These are phyloP conservation scores for Candida tropicalis DNA, from an alignment of 1,139 yeast species.

Conservation along the genomic window DNA sequence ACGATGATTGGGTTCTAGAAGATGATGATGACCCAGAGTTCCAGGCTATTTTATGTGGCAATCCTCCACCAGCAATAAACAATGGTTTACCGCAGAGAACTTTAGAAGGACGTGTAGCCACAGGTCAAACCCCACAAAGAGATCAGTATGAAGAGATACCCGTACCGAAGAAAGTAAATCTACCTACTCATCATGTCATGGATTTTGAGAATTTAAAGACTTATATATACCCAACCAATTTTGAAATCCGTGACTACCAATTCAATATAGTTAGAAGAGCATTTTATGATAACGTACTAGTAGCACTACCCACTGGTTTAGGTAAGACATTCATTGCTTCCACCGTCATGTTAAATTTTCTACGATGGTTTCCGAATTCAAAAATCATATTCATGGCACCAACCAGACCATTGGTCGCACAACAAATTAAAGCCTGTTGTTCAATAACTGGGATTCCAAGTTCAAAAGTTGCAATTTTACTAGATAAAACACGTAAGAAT, in stretches of 20 bases:
- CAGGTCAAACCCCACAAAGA: constrained; percentile 1
- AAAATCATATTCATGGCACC: constrained; percentile 96
- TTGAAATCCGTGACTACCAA: constrained; percentile 86
- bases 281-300: constrained; percentile 71
- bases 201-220: constrained; percentile 44
- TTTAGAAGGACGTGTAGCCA: constrained; percentile 7
- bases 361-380: constrained; percentile 77
- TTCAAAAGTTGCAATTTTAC: constrained; percentile 73
- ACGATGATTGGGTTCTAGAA: constrained; percentile 16
- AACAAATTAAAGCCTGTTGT: constrained; percentile 92
- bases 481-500: constrained; percentile 68
- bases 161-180: constrained; percentile 10
- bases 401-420: constrained; percentile 95
- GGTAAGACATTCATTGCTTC: constrained; percentile 98
- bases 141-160: constrained; percentile 12
- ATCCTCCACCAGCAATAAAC: not conserved
- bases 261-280: constrained; percentile 75
- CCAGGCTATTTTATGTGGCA: constrained; percentile 12
- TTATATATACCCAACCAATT: constrained; percentile 84
- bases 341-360: constrained; percentile 88
- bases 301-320: constrained; percentile 95
- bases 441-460: constrained; percentile 84
- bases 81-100: constrained; percentile 10
- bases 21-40: constrained; percentile 21
- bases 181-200: constrained; percentile 54